Conservation (phyloP, 116 monocot genomes). For the Papilionanthe hybrid region DNA sequence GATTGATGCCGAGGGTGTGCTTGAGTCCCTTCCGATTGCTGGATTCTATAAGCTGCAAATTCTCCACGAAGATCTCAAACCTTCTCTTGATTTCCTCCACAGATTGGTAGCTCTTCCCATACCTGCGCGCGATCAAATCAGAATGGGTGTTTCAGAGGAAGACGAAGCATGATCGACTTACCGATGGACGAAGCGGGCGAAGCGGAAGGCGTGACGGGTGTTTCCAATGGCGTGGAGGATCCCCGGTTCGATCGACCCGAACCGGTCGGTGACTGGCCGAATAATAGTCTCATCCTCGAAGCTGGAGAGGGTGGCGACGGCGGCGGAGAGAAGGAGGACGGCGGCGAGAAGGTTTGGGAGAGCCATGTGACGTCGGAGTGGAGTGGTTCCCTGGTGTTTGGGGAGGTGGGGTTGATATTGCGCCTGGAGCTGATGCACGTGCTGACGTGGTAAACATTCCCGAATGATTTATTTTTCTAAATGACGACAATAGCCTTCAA, state of each 20-base stretch:
- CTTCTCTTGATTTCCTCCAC: slow-evolving; percentile 32
- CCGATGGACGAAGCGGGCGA: slow-evolving; percentile 38
- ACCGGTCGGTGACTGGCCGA: slow-evolving; percentile 30
- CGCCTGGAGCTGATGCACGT: slow-evolving; percentile 3
- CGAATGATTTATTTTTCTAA: background rate
- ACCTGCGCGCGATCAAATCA: slow-evolving; percentile 11
- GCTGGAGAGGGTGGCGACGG: slow-evolving; percentile 12
- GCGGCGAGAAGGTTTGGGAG: slow-evolving; percentile 4
- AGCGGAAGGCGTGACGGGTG: slow-evolving; percentile 27
- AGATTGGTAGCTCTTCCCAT: slow-evolving; percentile 38
- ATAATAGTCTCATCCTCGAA: slow-evolving; percentile 31
- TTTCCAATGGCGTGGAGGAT: slow-evolving; percentile 31
- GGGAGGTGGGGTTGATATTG: background rate
- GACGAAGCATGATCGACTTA: background rate
- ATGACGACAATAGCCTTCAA: background rate
- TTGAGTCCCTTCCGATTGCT: slow-evolving; percentile 31
- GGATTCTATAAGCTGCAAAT: slow-evolving; percentile 29
- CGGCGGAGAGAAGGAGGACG: slow-evolving; percentile 9
- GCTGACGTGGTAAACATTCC: slow-evolving; percentile 9
- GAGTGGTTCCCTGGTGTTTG: background rate
- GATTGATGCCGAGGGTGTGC: slow-evolving; percentile 47
- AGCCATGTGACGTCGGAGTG: background rate
- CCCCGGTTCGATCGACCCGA: slow-evolving; percentile 27
- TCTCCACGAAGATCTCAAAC: slow-evolving; percentile 39
- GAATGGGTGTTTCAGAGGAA: background rate